Evolutionary conservation across 768 basidiomycete species (phyloP), one percentile per base, ranked within the genome.

Genomic region (Astraeus odoratus): DNA sequence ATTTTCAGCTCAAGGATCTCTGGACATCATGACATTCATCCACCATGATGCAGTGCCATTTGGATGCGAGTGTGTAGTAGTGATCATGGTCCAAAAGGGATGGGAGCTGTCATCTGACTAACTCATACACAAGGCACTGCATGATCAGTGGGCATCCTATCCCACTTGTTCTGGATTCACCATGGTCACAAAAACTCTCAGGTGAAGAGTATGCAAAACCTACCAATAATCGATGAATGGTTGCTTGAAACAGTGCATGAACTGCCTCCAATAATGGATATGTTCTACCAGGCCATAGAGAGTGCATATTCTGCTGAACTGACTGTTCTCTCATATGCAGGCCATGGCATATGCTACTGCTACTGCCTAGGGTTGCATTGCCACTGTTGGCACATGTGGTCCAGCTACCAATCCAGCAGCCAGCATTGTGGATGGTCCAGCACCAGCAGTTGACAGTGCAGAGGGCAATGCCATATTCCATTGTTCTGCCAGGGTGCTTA

Each of bases 251-350:
- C 81, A 69, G 55, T 89, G 88, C 9, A 88, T 74, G 53, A 90
- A 90, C 19, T 85, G 72, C 57, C 84, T 74, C 86, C 86, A 90
- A 23, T 87, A 75, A 51, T 79, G 78, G 79, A 88, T 88, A 58
- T 87, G 83, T 52, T 85, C 78, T 2, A 82, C 79, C 18, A 90
- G 64, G 57, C 89, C 89, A 59, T 74, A 87, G 37, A 89, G 78
- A 0, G 44, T 85, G 81, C 49, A 76, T 72, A 50, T 76, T 81
- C 15, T 71, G 68, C 49, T 73, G 61, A 37, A 68, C 30, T 13
- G 30, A 13, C 30, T 31, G 30, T 31, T 31, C 30, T 10, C 62
- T 10, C 4, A n/a, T 5, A 31, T n/a, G 30, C 5, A n/a, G 12
- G 30, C 30, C 12, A 31, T 10, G 3, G 30, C 10, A 5, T 13